Evolutionary conservation across 2,329 filamentous ascomycete genomes (phyloP).

Genomic region (Pestalotiopsis fici): DNA sequence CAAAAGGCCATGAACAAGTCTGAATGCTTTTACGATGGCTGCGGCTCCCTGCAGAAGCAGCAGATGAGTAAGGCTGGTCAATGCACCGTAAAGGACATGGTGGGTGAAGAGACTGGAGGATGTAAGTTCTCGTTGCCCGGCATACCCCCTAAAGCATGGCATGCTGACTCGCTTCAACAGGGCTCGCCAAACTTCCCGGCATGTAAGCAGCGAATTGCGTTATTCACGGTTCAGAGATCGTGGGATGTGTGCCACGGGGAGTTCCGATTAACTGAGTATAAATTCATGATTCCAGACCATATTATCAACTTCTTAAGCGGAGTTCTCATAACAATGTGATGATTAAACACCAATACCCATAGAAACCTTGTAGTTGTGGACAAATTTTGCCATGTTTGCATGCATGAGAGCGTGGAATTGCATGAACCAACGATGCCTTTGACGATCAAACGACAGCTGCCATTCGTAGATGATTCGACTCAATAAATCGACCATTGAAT

Average conservation of each 20-base stretch:
- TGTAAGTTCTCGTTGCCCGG: conserved; percentile 20
- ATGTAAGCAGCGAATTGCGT: neutral
- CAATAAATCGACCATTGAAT: too few species aligned
- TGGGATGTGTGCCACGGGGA: neutral
- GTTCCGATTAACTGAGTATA: too few species aligned
- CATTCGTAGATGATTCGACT: too few species aligned
- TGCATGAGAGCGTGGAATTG: too few species aligned
- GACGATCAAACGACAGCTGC: too few species aligned
- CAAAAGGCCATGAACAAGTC: conserved; percentile 31
- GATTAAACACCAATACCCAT: too few species aligned
- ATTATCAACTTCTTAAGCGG: too few species aligned
- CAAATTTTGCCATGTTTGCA: too few species aligned
- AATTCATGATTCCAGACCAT: neutral
- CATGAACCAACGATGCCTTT: too few species aligned
- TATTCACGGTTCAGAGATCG: neutral
- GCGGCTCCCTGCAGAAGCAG: conserved; percentile 29
- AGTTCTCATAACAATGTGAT: too few species aligned
- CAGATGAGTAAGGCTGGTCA: conserved; percentile 25
- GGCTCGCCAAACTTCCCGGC: neutral
- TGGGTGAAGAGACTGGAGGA: conserved; percentile 25
- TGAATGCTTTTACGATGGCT: conserved; percentile 33
- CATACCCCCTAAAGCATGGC: neutral
- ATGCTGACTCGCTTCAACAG: neutral
- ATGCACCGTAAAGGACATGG: conserved; percentile 22
- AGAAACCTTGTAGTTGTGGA: too few species aligned